A percentile compares a stretch with the other conserved stretches of the same genome.
Evolutionary conservation across 2,329 filamentous ascomycete genomes (phyloP).

Genomic region (Venturia effusa): DNA sequence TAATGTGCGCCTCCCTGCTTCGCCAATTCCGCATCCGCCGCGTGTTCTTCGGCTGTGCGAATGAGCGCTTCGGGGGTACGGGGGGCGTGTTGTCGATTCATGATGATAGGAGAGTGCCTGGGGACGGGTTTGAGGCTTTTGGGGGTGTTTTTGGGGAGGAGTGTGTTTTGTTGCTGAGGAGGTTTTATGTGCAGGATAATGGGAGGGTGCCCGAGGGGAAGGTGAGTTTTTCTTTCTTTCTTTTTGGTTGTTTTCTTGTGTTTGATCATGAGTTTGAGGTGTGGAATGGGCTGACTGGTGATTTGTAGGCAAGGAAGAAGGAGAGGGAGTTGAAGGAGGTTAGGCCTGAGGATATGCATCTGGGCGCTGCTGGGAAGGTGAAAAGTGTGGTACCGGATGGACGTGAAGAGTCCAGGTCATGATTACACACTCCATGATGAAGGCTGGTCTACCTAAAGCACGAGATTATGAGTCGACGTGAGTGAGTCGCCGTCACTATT

Average conservation of each 20-base stretch:
- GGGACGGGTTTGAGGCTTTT: conserved; percentile 69
- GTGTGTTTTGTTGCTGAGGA: conserved; percentile 79
- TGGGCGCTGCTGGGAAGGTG: not conserved
- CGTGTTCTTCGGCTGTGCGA: conserved; percentile 90
- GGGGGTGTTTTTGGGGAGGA: conserved; percentile 85
- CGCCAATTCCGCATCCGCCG: conserved; percentile 78
- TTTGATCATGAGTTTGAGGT: too few species aligned
- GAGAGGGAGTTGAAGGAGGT: conserved; percentile 4
- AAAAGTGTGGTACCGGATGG: not conserved
- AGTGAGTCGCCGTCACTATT: too few species aligned
- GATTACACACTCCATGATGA: not conserved
- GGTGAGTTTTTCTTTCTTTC: not conserved
- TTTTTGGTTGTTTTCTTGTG: not conserved
- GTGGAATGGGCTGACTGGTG: not conserved
- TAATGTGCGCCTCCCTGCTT: conserved; percentile 94
- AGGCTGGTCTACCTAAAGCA: too few species aligned
- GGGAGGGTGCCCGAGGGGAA: conserved; percentile 54
- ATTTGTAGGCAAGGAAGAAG: not conserved
- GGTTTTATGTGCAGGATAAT: conserved; percentile 98
- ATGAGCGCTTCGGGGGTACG: conserved; percentile 94
- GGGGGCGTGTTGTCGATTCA: conserved; percentile 89
- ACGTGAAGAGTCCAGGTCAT: not conserved
- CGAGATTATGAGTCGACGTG: too few species aligned
- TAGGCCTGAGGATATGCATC: not conserved
- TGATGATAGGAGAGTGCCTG: conserved; percentile 59